These are phyloP conservation scores for Beauveria caledonica DNA, from an alignment of 2,329 filamentous ascomycete genomes.

Conservation along the genomic window DNA sequence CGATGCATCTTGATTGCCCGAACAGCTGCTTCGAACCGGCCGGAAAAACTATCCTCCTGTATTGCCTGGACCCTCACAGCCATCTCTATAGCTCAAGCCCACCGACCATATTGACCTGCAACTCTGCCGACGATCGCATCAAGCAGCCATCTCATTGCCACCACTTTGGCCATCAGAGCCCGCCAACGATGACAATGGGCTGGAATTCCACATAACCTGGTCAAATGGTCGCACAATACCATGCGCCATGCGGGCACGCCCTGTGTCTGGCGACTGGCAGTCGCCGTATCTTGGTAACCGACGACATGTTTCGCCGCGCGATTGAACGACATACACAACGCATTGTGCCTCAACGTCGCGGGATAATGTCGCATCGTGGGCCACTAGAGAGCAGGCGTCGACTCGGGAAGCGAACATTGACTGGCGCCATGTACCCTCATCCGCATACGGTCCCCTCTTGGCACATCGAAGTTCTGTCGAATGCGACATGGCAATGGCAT, in stretches of 20 bases:
- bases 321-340: slow-evolving; percentile 23
- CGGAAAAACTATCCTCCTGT: background rate
- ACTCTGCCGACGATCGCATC: too few species aligned
- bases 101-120: background rate
- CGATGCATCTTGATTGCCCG: background rate
- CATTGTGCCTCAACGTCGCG: slow-evolving; percentile 18
- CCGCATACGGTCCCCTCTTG: slow-evolving; percentile 33
- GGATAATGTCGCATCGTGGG: slow-evolving; percentile 38
- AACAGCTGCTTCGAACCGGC: background rate
- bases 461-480: slow-evolving; percentile 36
- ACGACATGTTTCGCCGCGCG: slow-evolving; percentile 24
- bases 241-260: slow-evolving; percentile 20
- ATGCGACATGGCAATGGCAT: slow-evolving; percentile 44
- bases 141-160: background rate
- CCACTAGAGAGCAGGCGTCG: slow-evolving; percentile 48
- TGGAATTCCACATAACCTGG: background rate
- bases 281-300: slow-evolving; percentile 25
- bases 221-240: slow-evolving; percentile 24
- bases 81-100: background rate
- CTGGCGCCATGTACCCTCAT: slow-evolving; percentile 36
- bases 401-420: slow-evolving; percentile 45
- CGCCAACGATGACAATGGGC: background rate
- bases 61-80: background rate
- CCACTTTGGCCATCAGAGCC: background rate
- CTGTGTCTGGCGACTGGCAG: slow-evolving; percentile 15